Evolutionary conservation across 768 basidiomycete genomes (phyloP).

Genomic region (Tephrocybe sp.): DNA sequence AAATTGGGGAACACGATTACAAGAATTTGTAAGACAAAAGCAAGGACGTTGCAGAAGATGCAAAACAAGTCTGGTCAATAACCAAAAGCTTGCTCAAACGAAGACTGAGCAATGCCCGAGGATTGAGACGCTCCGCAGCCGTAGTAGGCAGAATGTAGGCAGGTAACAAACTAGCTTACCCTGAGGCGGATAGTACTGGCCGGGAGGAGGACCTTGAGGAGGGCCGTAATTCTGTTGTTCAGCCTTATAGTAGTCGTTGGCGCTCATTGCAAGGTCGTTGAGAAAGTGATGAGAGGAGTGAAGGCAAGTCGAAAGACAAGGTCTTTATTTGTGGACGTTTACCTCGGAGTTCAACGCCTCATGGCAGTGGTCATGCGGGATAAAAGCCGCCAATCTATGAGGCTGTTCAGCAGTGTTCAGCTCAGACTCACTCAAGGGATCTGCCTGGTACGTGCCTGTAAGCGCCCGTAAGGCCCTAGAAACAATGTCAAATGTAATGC

Average conservation of each 20-base stretch:
- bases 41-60: no score
- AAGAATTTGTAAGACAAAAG: no score
- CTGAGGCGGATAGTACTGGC: slow-evolving; percentile 16
- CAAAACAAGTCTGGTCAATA: no score
- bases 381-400: no score
- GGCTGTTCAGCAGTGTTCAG: no score
- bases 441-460: no score
- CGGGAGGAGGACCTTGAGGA: slow-evolving; percentile 41
- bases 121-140: not conserved
- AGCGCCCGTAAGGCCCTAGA: no score
- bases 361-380: not conserved
- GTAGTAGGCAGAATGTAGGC: not conserved
- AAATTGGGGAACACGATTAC: not conserved
- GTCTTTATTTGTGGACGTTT: slow-evolving; percentile 29
- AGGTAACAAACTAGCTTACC: slow-evolving; percentile 7
- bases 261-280: slow-evolving; percentile 52
- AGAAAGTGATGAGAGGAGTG: slow-evolving; percentile 12
- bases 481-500: no score
- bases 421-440: no score
- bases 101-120: not conserved
- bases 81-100: not conserved
- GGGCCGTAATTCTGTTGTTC: slow-evolving; percentile 56
- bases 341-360: slow-evolving; percentile 1
- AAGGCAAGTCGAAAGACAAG: slow-evolving; percentile 9
- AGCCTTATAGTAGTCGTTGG: slow-evolving; percentile 69